Evolutionary conservation across 306 rosid species (phyloP).

Genomic region (Pterocarpus macrocarpus): DNA sequence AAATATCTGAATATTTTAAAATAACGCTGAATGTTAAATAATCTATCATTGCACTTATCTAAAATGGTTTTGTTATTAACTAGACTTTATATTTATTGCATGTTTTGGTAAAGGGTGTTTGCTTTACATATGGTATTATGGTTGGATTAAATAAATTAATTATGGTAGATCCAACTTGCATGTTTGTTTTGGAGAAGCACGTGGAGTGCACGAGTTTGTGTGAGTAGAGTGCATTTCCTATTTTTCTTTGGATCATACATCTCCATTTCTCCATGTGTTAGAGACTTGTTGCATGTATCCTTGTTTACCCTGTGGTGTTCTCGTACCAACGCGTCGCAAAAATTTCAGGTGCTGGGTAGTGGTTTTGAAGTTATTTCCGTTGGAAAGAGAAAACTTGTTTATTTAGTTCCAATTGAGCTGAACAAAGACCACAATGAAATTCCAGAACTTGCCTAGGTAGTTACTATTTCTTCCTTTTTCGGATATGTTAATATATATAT

Average conservation of each 20-base stretch:
- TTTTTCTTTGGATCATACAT: neutral
- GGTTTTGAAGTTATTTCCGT: constrained; percentile 96
- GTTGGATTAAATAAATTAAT: constrained; percentile 25
- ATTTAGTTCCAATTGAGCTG: constrained; percentile 97
- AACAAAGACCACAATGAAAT: constrained; percentile 97
- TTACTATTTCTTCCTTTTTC: constrained; percentile 9
- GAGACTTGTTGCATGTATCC: constrained; percentile 30
- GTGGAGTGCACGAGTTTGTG: neutral
- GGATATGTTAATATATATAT: neutral
- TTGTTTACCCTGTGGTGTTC: constrained; percentile 20
- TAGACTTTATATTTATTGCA: neutral
- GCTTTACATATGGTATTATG: neutral
- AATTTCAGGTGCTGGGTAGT: constrained; percentile 83
- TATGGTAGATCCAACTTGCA: constrained; percentile 8
- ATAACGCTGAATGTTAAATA: neutral
- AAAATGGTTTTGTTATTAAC: neutral
- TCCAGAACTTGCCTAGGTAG: constrained; percentile 98
- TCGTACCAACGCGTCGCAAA: constrained; percentile 32
- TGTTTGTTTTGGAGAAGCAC: constrained; percentile 8
- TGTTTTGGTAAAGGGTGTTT: neutral
- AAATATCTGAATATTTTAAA: neutral
- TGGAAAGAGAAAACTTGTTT: constrained; percentile 93
- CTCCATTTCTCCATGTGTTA: constrained; percentile 10
- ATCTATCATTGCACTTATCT: neutral
- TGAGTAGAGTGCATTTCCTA: constrained; percentile 7